phyloP scores from a whole-genome alignment of 441 rosid genomes.

The Euphorbia corollata region DNA sequence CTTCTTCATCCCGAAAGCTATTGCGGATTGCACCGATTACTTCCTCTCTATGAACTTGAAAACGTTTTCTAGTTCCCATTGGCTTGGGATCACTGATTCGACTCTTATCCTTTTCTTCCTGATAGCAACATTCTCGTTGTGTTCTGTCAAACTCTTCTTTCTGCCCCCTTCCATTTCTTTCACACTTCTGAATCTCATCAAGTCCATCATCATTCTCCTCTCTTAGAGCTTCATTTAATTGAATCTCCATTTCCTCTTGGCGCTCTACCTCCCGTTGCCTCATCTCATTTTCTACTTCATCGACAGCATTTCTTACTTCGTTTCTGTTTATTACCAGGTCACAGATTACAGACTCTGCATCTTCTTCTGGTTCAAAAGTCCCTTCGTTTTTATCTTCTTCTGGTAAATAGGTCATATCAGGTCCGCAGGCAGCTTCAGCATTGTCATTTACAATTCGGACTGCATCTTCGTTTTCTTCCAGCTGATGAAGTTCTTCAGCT shows the following conservation, averaged over 20 bases:
- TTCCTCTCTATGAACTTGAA: conserved; percentile 21
- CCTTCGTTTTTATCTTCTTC: conserved; percentile 21
- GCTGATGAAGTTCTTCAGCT: conserved; percentile 18
- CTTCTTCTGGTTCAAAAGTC: conserved; percentile 22
- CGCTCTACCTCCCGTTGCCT: conserved; percentile 18
- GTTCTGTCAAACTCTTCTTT: conserved; percentile 35
- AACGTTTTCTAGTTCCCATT: conserved; percentile 22
- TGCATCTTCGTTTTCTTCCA: conserved; percentile 15
- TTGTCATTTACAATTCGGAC: not conserved
- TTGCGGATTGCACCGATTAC: conserved; percentile 16
- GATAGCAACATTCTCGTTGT: conserved; percentile 24
- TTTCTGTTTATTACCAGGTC: conserved; percentile 21
- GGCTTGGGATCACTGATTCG: conserved; percentile 22
- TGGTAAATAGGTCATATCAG: conserved; percentile 14
- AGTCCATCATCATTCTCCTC: conserved; percentile 17
- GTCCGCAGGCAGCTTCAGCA: conserved; percentile 7
- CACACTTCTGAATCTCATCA: conserved; percentile 17
- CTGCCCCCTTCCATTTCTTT: conserved; percentile 32
- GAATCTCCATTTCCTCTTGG: conserved; percentile 27
- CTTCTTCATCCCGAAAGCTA: conserved; percentile 28
- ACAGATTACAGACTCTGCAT: conserved; percentile 19
- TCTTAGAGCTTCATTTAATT: conserved; percentile 16
- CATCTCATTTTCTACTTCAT: conserved; percentile 20
- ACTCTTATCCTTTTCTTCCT: conserved; percentile 32
- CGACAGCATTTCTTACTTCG: conserved; percentile 18